Base-by-base conservation (phyloP, 2,329 filamentous ascomycete species). In the Colletotrichum somersetense region DNA sequence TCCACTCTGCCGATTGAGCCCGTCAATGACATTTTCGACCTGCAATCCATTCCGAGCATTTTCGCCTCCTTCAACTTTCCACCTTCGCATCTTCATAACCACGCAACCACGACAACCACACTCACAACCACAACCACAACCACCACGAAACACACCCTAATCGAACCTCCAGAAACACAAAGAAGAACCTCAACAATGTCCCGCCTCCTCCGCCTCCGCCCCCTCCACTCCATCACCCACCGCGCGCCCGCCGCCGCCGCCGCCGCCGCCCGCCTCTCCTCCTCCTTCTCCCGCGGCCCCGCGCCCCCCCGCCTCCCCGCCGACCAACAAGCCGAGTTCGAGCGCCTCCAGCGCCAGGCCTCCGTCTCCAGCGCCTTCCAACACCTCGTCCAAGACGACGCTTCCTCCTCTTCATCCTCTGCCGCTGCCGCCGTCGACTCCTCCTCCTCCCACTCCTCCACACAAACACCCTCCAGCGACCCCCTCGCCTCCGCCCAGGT, bases 291-390 rank as follows among this genome's bases (percentile, higher is more conserved):
- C 66, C 78, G 84, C 23, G 85, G 85, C 16, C 93, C 96, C 33
- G 84, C 93, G 10, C 96, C 96, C 20, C 95, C 94, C 0, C 93
- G 94, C 61, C 93, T 98, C 14, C 94, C 96, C 8, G 91, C 94
- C 77, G 91, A 93, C 81, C 92, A 97, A 77, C 95, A 98, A 85
- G 93, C 95, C 80, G 89, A 97, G 75, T 97, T 96, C 81, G 95
- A 98, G 83, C 88, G 91, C 53, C 91, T 98, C 5, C 95, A 98
- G 80, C 89, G 89, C 76, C 86, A 83, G 44, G 88, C 88, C 69
- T 80, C 85, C 74, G 84, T 84, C 5, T 84, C 84, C 11, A 78
- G 84, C 62, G 80, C 82, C 74, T 84, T 85, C 75, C 71, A 71
- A 40, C 79, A 83, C 75, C 56, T 66, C 56, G 75, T 71, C 73